Evolutionary conservation across 208 protist species (phyloP), one percentile per base, ranked within the genome.

Genomic region (Leishmania aethiopica): DNA sequence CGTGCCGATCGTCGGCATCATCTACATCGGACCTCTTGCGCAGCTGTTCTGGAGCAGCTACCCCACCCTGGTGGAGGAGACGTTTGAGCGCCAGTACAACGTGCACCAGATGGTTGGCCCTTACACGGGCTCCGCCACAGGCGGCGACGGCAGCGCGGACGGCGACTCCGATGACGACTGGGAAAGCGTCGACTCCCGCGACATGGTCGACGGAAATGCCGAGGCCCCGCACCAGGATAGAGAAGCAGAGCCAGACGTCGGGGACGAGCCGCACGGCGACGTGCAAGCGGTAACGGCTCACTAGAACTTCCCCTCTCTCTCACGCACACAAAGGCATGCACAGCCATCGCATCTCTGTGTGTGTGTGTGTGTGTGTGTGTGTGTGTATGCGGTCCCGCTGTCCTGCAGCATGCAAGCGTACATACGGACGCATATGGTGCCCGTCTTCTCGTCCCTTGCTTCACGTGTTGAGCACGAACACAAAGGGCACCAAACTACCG

Each of bases 71-170:
- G 84, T 82, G 53, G 60, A 82, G 77, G 77, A 84, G 70, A 86
- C 83, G 45, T 86, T 86, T 79, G 66, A 89, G 66, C 81, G 80
- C 11, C 75, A 83, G 51, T 85, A 89, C 82, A 53, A 86, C 60
- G 79, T 89, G 35, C 82, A 70, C 1, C 86, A 89, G 77, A 86
- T 64, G 62, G 86, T 89, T 3, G 79, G 57, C 1, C 78, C 66
- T 13, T 82, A 49, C 64, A 75, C 2, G 28, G 78, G 62, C 6
- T 25, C 59, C 25, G 70, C 19, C 25, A 25, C 28, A 13, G 53
- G 32, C 57, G 22, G 51, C 17, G 1, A 28, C 40, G 11, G 53
- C 49, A 28, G 32, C 49, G 35, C 49, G n/a, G 72, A 77, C 25
- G 49, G 42, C 25, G 25, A 25, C 8, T 49, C 71, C 0, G 74